These are phyloP conservation scores for Cercospora nicotianae DNA, from an alignment of 2,329 filamentous ascomycete genomes.

Conservation along the genomic window DNA sequence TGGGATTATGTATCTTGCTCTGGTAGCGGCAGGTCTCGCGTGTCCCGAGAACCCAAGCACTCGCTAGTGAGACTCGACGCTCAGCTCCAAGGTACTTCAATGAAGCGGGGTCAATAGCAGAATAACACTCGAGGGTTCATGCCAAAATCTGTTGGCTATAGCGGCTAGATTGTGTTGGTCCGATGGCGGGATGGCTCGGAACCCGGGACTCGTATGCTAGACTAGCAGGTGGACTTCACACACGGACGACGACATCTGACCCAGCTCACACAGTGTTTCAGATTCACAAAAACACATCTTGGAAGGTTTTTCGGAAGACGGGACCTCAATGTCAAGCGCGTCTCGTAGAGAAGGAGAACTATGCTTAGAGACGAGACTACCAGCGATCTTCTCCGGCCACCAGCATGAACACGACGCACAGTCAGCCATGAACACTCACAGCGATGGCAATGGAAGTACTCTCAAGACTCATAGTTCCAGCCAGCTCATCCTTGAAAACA, in stretches of 20 bases:
- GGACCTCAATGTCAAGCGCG: neutral
- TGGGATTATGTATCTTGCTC: neutral
- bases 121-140: neutral
- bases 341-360: neutral
- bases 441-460: neutral
- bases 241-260: neutral
- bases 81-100: neutral
- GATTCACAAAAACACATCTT: neutral
- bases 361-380: too few species aligned
- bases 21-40: neutral
- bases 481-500: neutral
- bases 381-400: too few species aligned
- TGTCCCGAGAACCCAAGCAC: too few species aligned
- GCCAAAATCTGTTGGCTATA: neutral
- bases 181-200: neutral
- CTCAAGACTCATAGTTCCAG: neutral
- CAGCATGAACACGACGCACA: neutral
- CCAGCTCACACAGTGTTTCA: neutral
- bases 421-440: neutral
- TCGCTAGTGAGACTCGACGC: neutral
- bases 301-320: neutral
- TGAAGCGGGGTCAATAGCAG: neutral
- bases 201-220: neutral
- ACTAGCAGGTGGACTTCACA: neutral
- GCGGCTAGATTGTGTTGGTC: neutral